Conservation (phyloP, 2,329 filamentous ascomycete species). For the Nakataea oryzae region DNA sequence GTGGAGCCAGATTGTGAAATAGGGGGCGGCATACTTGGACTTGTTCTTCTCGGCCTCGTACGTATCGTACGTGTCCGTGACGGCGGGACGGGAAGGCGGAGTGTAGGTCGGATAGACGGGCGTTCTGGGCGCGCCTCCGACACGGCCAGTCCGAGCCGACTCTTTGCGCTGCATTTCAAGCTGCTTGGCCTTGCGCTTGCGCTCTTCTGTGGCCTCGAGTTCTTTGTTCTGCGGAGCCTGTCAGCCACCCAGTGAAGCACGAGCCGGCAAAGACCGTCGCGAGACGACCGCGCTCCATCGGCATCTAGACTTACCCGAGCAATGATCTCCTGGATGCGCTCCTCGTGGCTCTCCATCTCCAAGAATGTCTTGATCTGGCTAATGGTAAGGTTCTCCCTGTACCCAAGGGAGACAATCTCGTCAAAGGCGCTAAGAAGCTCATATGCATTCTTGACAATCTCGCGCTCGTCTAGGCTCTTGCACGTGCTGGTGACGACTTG, state of each 20-base stretch:
- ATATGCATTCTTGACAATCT: slow-evolving; percentile 90
- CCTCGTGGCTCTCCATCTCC: slow-evolving; percentile 98
- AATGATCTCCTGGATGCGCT: slow-evolving; percentile 97
- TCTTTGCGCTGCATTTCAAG: slow-evolving; percentile 98
- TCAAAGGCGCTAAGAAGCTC: slow-evolving; percentile 95
- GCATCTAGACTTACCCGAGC: slow-evolving; percentile 53
- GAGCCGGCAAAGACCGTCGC: no score
- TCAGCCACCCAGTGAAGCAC: background rate
- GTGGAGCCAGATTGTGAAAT: background rate
- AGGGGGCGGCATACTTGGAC: slow-evolving; percentile 52
- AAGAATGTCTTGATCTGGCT: slow-evolving; percentile 98
- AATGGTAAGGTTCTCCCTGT: slow-evolving; percentile 90
- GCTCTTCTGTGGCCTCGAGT: slow-evolving; percentile 92
- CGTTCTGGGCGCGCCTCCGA: slow-evolving; percentile 53
- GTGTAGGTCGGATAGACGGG: slow-evolving; percentile 86
- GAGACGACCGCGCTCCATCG: background rate
- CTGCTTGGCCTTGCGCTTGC: slow-evolving; percentile 97
- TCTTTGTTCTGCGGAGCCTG: slow-evolving; percentile 71
- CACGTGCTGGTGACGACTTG: slow-evolving; percentile 96
- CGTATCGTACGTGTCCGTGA: slow-evolving; percentile 76
- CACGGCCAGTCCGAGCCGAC: slow-evolving; percentile 65
- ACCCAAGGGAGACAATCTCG: slow-evolving; percentile 90
- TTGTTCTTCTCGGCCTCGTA: slow-evolving; percentile 99
- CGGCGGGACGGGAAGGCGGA: slow-evolving; percentile 54
- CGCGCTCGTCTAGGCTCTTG: slow-evolving; percentile 89